These are phyloP conservation scores for Galerina sulciceps DNA, from an alignment of 768 basidiomycete species.

Conservation along the genomic window DNA sequence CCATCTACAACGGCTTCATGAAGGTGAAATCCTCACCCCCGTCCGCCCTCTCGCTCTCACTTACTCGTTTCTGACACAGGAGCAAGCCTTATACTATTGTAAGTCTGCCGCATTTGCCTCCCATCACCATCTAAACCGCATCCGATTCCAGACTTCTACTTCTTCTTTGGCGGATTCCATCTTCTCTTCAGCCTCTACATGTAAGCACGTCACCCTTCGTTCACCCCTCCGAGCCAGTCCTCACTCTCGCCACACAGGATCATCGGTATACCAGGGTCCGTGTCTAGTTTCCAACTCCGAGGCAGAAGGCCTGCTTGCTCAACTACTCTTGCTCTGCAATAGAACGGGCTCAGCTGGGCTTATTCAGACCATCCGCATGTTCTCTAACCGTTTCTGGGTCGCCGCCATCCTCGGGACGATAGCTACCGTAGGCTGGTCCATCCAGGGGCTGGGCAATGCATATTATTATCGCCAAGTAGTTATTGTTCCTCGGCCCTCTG, in stretches of 20 bases:
- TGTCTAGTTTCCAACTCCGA: constrained; percentile 32
- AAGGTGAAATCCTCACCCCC: constrained; percentile 60
- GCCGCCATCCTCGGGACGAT: constrained; percentile 83
- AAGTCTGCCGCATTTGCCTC: constrained; percentile 37
- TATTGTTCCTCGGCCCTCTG: constrained; percentile 20
- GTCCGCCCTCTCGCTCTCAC: constrained; percentile 19
- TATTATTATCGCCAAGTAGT: constrained; percentile 80
- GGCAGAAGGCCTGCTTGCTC: constrained; percentile 35
- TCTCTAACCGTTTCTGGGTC: constrained; percentile 67
- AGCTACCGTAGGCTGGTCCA: constrained; percentile 83
- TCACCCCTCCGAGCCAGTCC: constrained; percentile 29
- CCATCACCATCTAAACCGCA: constrained; percentile 30
- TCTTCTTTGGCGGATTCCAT: constrained; percentile 96
- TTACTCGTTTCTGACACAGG: constrained; percentile 49
- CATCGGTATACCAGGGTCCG: constrained; percentile 87
- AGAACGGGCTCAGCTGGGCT: constrained; percentile 95
- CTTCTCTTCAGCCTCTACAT: constrained; percentile 91
- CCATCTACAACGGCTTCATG: constrained; percentile 97
- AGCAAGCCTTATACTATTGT: constrained; percentile 95
- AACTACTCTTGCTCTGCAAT: constrained; percentile 18
- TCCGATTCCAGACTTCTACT: constrained; percentile 80
- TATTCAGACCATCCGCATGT: constrained; percentile 90
- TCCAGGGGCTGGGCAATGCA: constrained; percentile 84
- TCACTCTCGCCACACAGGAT: constrained; percentile 62
- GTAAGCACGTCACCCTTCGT: constrained; percentile 47